Evolutionary conservation across 495 filamentous ascomycete genomes (phyloP).

Genomic region (Neurospora sublineolata): DNA sequence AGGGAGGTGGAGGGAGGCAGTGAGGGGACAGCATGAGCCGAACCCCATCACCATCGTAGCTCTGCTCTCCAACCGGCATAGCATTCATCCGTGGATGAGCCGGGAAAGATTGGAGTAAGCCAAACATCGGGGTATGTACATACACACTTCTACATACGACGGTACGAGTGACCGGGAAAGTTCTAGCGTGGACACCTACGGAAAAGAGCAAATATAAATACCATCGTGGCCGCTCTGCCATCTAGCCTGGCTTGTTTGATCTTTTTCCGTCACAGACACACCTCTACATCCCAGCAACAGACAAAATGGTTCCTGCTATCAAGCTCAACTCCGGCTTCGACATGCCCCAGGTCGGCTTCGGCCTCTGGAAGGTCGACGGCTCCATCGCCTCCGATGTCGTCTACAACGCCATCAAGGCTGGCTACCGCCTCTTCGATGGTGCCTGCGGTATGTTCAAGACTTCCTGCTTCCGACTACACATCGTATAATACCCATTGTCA

Average conservation of each 20-base stretch:
- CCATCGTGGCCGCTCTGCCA: slow-evolving; percentile 6
- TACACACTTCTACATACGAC: background rate
- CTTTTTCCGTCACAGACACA: slow-evolving; percentile 2
- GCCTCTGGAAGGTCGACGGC: slow-evolving; percentile 81
- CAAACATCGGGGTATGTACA: background rate
- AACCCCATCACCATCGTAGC: background rate
- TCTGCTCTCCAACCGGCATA: background rate
- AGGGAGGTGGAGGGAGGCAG: background rate
- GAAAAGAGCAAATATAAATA: slow-evolving; percentile 18
- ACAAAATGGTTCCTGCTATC: slow-evolving; percentile 41
- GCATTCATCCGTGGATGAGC: background rate
- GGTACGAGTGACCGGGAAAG: background rate
- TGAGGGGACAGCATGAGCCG: slow-evolving; percentile 4
- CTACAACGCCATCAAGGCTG: slow-evolving; percentile 81
- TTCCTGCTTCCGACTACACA: background rate
- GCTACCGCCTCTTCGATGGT: slow-evolving; percentile 79
- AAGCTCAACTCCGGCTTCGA: slow-evolving; percentile 72
- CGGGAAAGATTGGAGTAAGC: background rate
- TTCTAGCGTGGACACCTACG: slow-evolving; percentile 4
- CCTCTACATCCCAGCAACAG: background rate
- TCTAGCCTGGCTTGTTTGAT: slow-evolving; percentile 3
- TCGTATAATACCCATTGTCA: background rate
- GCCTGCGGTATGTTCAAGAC: slow-evolving; percentile 54
- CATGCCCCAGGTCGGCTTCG: slow-evolving; percentile 79
- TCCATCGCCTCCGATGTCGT: slow-evolving; percentile 65